Percentiles rank a stretch among this genome's conserved stretches.
Conservation (phyloP, 2,329 filamentous ascomycete genomes). For the Stylonectria norvegica region DNA sequence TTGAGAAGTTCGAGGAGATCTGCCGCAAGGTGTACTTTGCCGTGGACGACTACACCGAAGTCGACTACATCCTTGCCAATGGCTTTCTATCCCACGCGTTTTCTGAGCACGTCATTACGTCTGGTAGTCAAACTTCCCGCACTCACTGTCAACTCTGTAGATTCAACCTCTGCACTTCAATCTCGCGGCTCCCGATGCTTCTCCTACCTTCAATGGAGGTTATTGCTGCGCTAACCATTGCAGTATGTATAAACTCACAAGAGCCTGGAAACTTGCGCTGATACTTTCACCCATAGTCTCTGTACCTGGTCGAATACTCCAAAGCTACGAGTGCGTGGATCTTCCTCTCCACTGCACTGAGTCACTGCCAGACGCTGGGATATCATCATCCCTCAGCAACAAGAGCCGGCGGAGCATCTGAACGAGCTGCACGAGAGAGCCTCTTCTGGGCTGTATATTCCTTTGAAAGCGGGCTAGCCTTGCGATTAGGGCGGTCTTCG, state of each 20-base stretch:
- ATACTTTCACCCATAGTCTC: conserved; percentile 24
- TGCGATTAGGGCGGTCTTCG: conserved; percentile 34
- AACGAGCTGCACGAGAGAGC: not conserved
- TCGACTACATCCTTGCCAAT: conserved; percentile 35
- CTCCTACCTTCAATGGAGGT: conserved; percentile 31
- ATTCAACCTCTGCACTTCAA: conserved; percentile 24
- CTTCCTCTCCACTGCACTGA: conserved; percentile 34
- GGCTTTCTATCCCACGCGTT: conserved; percentile 36
- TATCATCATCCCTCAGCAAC: conserved; percentile 26
- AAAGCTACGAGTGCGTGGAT: conserved; percentile 32
- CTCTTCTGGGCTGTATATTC: conserved; percentile 37
- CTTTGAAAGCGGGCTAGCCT: conserved; percentile 35
- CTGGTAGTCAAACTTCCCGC: conserved; percentile 20
- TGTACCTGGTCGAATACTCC: conserved; percentile 33
- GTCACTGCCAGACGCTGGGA: conserved; percentile 32
- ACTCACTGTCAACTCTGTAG: conserved; percentile 25
- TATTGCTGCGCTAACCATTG: conserved; percentile 33
- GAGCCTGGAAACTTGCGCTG: no score
- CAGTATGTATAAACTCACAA: conserved; percentile 25
- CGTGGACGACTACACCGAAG: conserved; percentile 29
- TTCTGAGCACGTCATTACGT: conserved; percentile 27
- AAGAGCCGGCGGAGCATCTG: not conserved
- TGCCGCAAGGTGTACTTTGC: conserved; percentile 37
- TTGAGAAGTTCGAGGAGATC: conserved; percentile 29
- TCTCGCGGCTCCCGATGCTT: conserved; percentile 30